Evolutionary conservation across 345 rosid genomes (phyloP), one percentile per base, ranked within the genome.

Genomic region (Anastatica hierochuntica): DNA sequence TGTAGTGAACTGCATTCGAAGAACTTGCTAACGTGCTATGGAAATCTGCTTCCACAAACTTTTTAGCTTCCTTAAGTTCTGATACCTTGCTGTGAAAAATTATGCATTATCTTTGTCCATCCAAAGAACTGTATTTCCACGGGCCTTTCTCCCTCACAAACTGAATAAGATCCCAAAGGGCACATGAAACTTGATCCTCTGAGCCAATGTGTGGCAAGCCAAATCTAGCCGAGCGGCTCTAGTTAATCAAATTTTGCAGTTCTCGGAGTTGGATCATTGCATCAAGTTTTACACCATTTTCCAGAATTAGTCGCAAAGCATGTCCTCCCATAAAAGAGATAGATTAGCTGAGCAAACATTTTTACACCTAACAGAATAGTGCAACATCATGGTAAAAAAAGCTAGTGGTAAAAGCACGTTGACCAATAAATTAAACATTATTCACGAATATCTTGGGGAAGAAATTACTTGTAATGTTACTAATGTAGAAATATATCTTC

Each of bases 21-120:
- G 42, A 43, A 56, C 34, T 20, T 23, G 42, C 60, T 73, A 49
- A 90, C 96, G 85, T n/a, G n/a, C n/a, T n/a, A n/a, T 77, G 78
- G 53, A 62, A 57, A 34, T 55, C 55, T 41, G 76, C 69, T 53
- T 69, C 77, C 24, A 40, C 64, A 45, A 82, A 73, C 59, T 66
- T 63, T 79, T 67, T 90, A 44, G 76, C 71, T 66, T 83, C 84
- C 66, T 88, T 86, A 63, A 88, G 83, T 63, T 85, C 83, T 57
- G 96, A 92, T 60, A 92, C 95, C 78, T 85, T 88, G 65, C 95
- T 92, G 60, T 81, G 88, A 72, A 92, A 92, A 9, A 88, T 77
- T 92, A 94, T 49, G 84, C 84, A 77, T 85, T 85, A 57, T 92
- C 97, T 66, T 95, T 84, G 70, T 85, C 98, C 98, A 85, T 85